Conservation (phyloP, 2,329 filamentous ascomycete species). For the Calonectria leucothoes region DNA sequence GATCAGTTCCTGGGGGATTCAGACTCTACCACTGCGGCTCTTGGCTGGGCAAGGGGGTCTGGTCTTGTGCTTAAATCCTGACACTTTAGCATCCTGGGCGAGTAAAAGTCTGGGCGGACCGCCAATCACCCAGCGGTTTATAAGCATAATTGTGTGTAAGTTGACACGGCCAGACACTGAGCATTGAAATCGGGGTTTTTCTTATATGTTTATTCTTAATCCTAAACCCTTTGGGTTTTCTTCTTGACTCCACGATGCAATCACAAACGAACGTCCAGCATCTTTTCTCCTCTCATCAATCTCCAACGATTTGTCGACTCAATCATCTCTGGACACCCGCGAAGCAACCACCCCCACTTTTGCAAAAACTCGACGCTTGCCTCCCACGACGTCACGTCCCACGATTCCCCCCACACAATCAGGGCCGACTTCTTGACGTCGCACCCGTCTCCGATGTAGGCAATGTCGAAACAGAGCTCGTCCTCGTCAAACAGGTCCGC, state of each 20-base stretch:
- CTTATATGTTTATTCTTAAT: too few species aligned
- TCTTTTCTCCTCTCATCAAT: slow-evolving; percentile 17
- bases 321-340: slow-evolving; percentile 49
- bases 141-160: background rate
- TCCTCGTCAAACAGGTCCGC: slow-evolving; percentile 20
- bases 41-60: too few species aligned
- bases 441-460: background rate
- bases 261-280: background rate
- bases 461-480: slow-evolving; percentile 24
- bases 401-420: slow-evolving; percentile 61
- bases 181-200: background rate
- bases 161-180: background rate
- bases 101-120: background rate
- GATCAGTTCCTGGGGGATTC: background rate
- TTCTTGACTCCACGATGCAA: background rate
- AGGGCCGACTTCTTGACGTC: slow-evolving; percentile 34
- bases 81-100: background rate
- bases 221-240: background rate
- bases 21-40: background rate
- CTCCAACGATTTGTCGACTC: slow-evolving; percentile 50
- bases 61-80: background rate
- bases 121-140: background rate
- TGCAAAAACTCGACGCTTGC: slow-evolving; percentile 54
- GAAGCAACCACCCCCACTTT: slow-evolving; percentile 55
- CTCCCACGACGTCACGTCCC: slow-evolving; percentile 58